Base-by-base conservation (phyloP, 441 rosid genomes). In the Euphorbia celastroides region DNA sequence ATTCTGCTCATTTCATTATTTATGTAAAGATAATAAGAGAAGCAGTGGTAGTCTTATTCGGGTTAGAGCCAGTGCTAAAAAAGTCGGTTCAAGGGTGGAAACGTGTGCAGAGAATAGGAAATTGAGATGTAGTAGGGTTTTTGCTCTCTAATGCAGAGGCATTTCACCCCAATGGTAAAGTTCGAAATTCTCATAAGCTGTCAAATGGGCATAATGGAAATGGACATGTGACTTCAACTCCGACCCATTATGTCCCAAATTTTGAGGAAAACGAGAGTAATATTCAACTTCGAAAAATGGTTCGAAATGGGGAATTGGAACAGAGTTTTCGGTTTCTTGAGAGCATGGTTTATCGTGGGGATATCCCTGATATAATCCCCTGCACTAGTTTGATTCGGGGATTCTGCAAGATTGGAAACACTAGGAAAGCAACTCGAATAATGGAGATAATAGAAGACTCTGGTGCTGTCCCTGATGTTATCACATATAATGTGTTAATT, bases 341-440 rank as follows among this genome's bases (percentile, higher is more conserved):
- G 81, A 84, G 73, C 70, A 88, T 90, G 88, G 89, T 90, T 54
- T 83, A 78, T 70, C 87, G 71, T 4, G 91, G 97, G 19, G 86
- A 84, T 54, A 80, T 83, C 54, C 96, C 97, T 0, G 96, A 90
- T 68, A 77, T 87, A 64, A 79, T 84, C 12, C 75, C 91, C 0
- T 88, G 96, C 80, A 86, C 94, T 0, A 84, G 88, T n/a, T 70
- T 90, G 57, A 87, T 93, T 42, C 84, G 92, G 0, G 96, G 91
- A 3, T 87, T 90, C 76, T 88, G 94, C 64, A 87, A 80, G 81
- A 72, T 79, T 62, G 84, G 91, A 19, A 83, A 80, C 68, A 88
- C 95, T 1, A 78, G 72, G 76, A 88, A 78, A 75, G 98, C 96
- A 0, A 80, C 90, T 3, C 83, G 83, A 64, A 75, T 87, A 23